Evolutionary conservation across 495 filamentous ascomycete species (phyloP).

Genomic region (Daldinia vernicosa): DNA sequence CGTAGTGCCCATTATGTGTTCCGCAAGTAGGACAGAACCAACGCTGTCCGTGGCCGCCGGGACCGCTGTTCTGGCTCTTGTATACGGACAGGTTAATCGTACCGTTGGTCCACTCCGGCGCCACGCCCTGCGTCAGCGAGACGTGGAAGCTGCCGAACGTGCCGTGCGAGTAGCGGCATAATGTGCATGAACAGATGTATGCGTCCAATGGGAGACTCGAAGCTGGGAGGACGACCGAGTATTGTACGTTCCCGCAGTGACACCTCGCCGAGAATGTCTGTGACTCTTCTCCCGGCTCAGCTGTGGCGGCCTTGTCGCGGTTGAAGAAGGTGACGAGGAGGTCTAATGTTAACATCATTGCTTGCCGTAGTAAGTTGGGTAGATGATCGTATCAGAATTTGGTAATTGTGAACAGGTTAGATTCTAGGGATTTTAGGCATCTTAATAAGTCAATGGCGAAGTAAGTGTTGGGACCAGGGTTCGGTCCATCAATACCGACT

Average conservation of each 20-base stretch:
- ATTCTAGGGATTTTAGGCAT: neutral
- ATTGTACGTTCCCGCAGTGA: constrained; percentile 52
- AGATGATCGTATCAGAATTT: neutral
- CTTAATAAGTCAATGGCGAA: neutral
- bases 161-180: constrained; percentile 68
- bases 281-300: constrained; percentile 11
- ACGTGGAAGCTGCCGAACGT: constrained; percentile 64
- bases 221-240: constrained; percentile 46
- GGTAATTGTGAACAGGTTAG: neutral
- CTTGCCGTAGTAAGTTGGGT: neutral
- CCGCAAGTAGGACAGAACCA: constrained; percentile 76
- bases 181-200: constrained; percentile 72
- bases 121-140: constrained; percentile 43
- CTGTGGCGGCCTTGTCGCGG: constrained; percentile 9
- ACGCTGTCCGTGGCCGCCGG: constrained; percentile 56
- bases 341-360: neutral
- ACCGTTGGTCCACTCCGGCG: constrained; percentile 47
- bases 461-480: neutral
- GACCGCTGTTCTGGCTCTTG: constrained; percentile 45
- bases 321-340: constrained; percentile 14
- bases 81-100: constrained; percentile 60
- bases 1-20: constrained; percentile 63
- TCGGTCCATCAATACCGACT: too few species aligned
- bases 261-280: constrained; percentile 51
- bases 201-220: constrained; percentile 48